Percentiles rank a stretch among this genome's conserved stretches.
These are phyloP conservation scores for Cicer cuneatum DNA, from an alignment of 306 rosid genomes.

Conservation along the genomic window DNA sequence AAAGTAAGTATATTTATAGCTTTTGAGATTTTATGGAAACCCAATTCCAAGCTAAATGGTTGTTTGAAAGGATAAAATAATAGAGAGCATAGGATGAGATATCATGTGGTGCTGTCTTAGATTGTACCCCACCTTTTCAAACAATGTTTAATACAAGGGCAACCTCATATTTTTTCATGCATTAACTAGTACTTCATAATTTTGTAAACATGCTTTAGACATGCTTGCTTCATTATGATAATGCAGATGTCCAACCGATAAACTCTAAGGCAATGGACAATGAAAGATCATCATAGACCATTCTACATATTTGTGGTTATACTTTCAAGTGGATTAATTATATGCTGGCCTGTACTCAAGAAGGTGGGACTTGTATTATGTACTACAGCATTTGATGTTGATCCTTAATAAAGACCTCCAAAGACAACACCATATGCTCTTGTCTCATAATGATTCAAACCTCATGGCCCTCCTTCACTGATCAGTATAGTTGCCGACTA, in stretches of 20 bases:
- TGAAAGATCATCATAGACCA: neutral
- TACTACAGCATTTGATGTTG: neutral
- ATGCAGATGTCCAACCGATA: conserved; percentile 21
- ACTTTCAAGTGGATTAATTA: neutral
- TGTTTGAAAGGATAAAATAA: neutral
- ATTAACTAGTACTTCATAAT: conserved; percentile 19
- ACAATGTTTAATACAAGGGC: neutral
- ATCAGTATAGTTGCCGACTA: neutral
- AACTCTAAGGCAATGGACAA: conserved; percentile 14
- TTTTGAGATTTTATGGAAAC: neutral
- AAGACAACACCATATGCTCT: conserved; percentile 44
- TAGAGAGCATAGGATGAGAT: neutral
- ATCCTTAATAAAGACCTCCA: neutral
- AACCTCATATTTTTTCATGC: neutral
- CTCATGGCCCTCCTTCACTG: neutral
- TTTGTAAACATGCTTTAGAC: conserved; percentile 35
- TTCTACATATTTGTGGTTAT: neutral
- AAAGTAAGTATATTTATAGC: neutral
- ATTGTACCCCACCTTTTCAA: neutral
- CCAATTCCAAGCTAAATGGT: neutral
- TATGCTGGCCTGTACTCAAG: neutral
- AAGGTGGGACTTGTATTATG: neutral
- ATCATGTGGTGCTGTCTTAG: neutral
- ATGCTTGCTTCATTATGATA: conserved; percentile 23
- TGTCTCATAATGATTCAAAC: conserved; percentile 27